phyloP scores from a whole-genome alignment of 1,139 yeast genomes.

The Pichia sp. region DNA sequence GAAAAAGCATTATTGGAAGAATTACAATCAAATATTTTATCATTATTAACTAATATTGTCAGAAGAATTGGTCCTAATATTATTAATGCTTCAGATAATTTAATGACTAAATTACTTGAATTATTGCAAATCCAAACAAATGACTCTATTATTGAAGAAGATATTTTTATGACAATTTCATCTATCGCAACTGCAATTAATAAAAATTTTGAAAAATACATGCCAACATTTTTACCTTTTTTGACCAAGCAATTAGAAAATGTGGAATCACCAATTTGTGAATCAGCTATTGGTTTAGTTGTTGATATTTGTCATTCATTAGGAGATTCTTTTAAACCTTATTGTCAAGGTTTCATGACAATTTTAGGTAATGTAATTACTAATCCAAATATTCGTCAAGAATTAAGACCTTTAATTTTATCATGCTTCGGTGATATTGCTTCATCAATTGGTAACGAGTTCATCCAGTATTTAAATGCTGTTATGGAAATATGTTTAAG shows the following conservation, averaged over 20 bases:
- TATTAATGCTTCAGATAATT: slow-evolving; percentile 62
- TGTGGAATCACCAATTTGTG: slow-evolving; percentile 75
- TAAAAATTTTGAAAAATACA: slow-evolving; percentile 61
- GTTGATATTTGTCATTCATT: slow-evolving; percentile 96
- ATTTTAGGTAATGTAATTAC: slow-evolving; percentile 70
- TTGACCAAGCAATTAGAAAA: slow-evolving; percentile 72
- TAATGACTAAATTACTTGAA: slow-evolving; percentile 78
- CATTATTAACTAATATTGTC: slow-evolving; percentile 81
- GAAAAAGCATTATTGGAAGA: slow-evolving; percentile 79
- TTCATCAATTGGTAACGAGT: slow-evolving; percentile 70
- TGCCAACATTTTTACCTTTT: slow-evolving; percentile 78
- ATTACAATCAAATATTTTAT: slow-evolving; percentile 76
- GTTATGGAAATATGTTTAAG: slow-evolving; percentile 67
- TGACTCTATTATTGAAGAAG: slow-evolving; percentile 87
- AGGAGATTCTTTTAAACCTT: slow-evolving; percentile 65
- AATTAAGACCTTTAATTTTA: slow-evolving; percentile 77
- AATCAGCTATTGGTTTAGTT: slow-evolving; percentile 87
- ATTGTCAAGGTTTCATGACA: slow-evolving; percentile 75
- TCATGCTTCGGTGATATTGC: slow-evolving; percentile 98
- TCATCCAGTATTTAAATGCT: slow-evolving; percentile 67
- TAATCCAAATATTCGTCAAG: slow-evolving; percentile 61
- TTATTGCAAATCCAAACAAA: slow-evolving; percentile 52
- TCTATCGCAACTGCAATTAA: slow-evolving; percentile 81
- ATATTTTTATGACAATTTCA: slow-evolving; percentile 83
- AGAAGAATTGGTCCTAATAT: slow-evolving; percentile 74